phyloP scores from a whole-genome alignment of 148 eudicot species.

The Fagopyrum tataricum region DNA sequence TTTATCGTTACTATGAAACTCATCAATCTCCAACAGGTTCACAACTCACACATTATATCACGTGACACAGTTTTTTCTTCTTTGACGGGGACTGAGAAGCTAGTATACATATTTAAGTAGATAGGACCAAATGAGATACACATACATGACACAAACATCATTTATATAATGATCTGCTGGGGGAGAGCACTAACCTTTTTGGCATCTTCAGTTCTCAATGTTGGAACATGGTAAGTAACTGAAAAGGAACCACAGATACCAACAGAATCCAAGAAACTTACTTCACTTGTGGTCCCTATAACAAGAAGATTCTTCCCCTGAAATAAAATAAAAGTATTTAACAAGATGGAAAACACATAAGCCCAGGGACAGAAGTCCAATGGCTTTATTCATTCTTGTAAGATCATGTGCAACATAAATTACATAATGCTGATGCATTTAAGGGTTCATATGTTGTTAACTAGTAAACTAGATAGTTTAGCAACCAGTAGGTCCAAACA shows the following conservation, averaged over 20 bases:
- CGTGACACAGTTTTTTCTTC: not conserved
- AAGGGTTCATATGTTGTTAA: not conserved
- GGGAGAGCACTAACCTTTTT: constrained; percentile 42
- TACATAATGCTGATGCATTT: not conserved
- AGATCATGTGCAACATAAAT: not conserved
- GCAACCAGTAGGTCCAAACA: not conserved
- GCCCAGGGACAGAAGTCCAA: constrained; percentile 1
- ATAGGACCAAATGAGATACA: not conserved
- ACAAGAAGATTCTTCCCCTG: constrained; percentile 94
- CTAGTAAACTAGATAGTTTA: not conserved
- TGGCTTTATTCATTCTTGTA: not conserved
- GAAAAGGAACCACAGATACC: constrained; percentile 85
- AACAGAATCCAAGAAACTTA: constrained; percentile 72
- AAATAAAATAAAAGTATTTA: not conserved
- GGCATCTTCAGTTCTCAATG: constrained; percentile 78
- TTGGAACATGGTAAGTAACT: constrained; percentile 81
- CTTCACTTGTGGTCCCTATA: constrained; percentile 92
- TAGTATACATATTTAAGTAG: not conserved
- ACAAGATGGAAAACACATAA: not conserved
- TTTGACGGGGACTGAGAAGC: not conserved
- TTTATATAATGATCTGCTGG: not conserved
- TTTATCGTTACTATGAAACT: not conserved
- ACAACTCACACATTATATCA: not conserved
- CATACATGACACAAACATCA: not conserved
- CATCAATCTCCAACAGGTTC: not conserved